phyloP scores from a whole-genome alignment of 2,329 filamentous ascomycete genomes.

The Stylonectria norvegica region DNA sequence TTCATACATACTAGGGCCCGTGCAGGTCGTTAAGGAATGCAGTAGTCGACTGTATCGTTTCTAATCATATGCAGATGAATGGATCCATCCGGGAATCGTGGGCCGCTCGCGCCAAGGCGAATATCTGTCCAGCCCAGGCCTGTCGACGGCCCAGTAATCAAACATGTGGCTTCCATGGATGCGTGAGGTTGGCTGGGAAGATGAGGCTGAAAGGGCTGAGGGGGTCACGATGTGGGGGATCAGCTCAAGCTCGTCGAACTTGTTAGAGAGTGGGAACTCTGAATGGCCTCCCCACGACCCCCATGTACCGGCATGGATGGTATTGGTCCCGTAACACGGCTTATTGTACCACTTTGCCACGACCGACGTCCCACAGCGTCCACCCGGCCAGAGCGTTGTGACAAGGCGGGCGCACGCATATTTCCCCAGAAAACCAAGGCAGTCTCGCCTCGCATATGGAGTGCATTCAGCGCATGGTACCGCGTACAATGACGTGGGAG shows the following conservation, averaged over 20 bases:
- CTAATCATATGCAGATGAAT: no score
- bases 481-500: constrained; percentile 23
- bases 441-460: constrained; percentile 23
- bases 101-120: constrained; percentile 8
- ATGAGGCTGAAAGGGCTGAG: constrained; percentile 24
- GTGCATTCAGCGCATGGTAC: constrained; percentile 18
- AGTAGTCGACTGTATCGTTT: no score
- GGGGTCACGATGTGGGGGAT: constrained; percentile 24
- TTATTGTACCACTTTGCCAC: constrained; percentile 17
- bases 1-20: no score
- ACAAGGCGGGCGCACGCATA: constrained; percentile 19
- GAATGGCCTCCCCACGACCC: no score
- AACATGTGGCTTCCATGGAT: constrained; percentile 3
- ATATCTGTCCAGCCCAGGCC: constrained; percentile 2
- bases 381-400: constrained; percentile 11
- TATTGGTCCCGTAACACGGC: no score
- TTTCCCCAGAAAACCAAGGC: constrained; percentile 27
- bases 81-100: no score
- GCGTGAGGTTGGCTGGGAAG: constrained; percentile 8
- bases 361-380: constrained; percentile 20
- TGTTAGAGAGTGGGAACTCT: no score
- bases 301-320: no score
- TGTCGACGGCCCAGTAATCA: constrained; percentile 5
- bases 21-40: no score
- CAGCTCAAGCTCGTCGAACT: constrained; percentile 14